Conservation (phyloP, 139 green algal species). For the Diplosphaera chodatii region DNA sequence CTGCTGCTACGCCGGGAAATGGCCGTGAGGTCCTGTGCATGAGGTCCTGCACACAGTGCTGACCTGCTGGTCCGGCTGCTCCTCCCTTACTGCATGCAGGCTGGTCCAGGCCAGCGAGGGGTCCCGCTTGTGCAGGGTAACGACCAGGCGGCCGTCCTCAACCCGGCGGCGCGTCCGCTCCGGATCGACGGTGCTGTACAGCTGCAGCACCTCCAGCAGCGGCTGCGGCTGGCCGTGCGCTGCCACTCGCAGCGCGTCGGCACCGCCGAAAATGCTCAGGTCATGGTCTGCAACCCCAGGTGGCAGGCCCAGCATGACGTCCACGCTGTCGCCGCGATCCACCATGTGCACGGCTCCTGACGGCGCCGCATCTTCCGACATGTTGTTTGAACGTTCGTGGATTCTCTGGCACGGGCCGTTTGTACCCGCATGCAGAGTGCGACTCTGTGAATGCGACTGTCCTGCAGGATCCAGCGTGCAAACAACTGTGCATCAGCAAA, state of each 20-base stretch:
- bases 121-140: neutral
- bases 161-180: neutral
- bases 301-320: neutral
- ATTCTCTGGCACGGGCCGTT: no score
- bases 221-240: neutral
- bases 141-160: neutral
- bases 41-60: no score
- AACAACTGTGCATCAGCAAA: no score
- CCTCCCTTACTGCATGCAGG: neutral
- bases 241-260: neutral
- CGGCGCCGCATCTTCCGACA: neutral
- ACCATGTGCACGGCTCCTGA: neutral
- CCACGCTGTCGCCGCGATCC: neutral
- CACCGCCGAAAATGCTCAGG: neutral
- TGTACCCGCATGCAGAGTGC: no score
- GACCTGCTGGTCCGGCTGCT: neutral
- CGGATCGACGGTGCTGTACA: constrained; percentile 1
- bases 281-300: neutral
- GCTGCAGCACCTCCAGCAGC: neutral
- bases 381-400: no score
- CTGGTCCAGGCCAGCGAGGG: neutral
- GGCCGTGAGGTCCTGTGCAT: no score
- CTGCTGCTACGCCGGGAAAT: no score
- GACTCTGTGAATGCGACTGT: no score
- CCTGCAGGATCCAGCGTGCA: no score